phyloP scores from a whole-genome alignment of 2,329 filamentous ascomycete species.

The Ophiocordyceps camponoti-floridani region DNA sequence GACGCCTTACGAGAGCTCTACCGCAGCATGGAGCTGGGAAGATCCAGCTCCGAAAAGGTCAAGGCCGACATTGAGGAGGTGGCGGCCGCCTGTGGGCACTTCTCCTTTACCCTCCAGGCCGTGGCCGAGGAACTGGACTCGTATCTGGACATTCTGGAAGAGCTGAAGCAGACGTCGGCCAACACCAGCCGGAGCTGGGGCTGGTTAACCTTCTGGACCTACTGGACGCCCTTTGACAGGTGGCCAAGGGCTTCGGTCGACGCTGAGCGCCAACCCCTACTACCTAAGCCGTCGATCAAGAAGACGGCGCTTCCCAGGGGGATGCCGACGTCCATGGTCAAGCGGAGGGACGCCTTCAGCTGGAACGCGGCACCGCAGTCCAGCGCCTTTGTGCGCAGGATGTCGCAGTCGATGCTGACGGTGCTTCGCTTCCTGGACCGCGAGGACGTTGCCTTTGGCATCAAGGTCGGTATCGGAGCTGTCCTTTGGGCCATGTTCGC shows the following conservation, averaged over 20 bases:
- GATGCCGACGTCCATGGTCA: constrained; percentile 34
- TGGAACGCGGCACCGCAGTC: constrained; percentile 36
- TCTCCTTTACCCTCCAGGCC: constrained; percentile 78
- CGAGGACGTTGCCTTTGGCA: constrained; percentile 54
- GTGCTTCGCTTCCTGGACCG: constrained; percentile 29
- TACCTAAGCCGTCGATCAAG: constrained; percentile 26
- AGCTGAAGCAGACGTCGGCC: constrained; percentile 57
- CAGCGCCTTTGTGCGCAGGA: constrained; percentile 21
- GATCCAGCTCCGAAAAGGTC: constrained; percentile 50
- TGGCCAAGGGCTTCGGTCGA: constrained; percentile 11
- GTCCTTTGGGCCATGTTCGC: constrained; percentile 77
- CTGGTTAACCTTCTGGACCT: constrained; percentile 70
- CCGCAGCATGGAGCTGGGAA: constrained; percentile 54
- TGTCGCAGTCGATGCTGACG: constrained; percentile 27
- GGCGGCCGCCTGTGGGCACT: constrained; percentile 92
- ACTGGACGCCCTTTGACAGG: constrained; percentile 1
- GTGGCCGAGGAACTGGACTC: constrained; percentile 79
- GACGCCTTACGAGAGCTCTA: constrained; percentile 69
- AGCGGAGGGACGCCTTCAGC: constrained; percentile 32
- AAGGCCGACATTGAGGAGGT: constrained; percentile 95
- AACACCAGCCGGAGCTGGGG: constrained; percentile 50
- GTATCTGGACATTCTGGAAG: constrained; percentile 70
- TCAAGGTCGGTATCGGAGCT: constrained; percentile 86
- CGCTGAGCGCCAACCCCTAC: constrained; percentile 22
- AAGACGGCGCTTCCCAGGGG: constrained; percentile 37